Evolutionary conservation across 108 stramenopile species (phyloP).

Genomic region (Nitzschia sp.): DNA sequence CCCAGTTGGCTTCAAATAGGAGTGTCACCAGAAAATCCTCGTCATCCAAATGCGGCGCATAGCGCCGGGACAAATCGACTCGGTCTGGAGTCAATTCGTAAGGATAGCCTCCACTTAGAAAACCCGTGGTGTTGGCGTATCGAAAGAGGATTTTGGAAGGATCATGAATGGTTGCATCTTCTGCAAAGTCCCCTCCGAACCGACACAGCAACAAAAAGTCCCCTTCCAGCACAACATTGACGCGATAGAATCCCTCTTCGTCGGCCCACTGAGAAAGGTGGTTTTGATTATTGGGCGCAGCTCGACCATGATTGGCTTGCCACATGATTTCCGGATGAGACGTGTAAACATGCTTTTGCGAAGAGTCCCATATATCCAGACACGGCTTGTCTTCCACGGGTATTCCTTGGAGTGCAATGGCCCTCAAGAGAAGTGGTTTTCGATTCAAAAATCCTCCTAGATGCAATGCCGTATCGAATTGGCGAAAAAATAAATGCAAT

Average conservation of each 20-base stretch:
- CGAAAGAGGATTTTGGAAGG: constrained; percentile 84
- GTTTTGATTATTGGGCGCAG: neutral
- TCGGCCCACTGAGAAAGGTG: constrained; percentile 60
- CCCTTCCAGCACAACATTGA: constrained; percentile 60
- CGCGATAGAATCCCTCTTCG: constrained; percentile 65
- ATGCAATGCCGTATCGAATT: constrained; percentile 69
- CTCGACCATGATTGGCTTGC: neutral
- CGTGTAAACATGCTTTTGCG: constrained; percentile 37
- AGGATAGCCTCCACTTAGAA: constrained; percentile 56
- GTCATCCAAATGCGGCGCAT: constrained; percentile 67
- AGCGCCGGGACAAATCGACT: constrained; percentile 84
- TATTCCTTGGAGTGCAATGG: constrained; percentile 81
- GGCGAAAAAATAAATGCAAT: constrained; percentile 69
- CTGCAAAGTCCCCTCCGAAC: constrained; percentile 78
- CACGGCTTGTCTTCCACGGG: constrained; percentile 90
- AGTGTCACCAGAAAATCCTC: constrained; percentile 80
- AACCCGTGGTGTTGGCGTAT: constrained; percentile 78
- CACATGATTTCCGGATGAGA: constrained; percentile 45
- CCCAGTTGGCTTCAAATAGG: constrained; percentile 62
- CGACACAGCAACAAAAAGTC: constrained; percentile 88
- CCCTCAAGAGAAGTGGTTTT: constrained; percentile 63
- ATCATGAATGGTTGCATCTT: constrained; percentile 50
- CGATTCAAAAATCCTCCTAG: constrained; percentile 58
- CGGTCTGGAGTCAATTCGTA: constrained; percentile 52
- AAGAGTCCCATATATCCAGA: constrained; percentile 82